Evolutionary conservation across 805 yeast genomes (phyloP).

Genomic region (Zygosaccharomyces kombuchaensis): DNA sequence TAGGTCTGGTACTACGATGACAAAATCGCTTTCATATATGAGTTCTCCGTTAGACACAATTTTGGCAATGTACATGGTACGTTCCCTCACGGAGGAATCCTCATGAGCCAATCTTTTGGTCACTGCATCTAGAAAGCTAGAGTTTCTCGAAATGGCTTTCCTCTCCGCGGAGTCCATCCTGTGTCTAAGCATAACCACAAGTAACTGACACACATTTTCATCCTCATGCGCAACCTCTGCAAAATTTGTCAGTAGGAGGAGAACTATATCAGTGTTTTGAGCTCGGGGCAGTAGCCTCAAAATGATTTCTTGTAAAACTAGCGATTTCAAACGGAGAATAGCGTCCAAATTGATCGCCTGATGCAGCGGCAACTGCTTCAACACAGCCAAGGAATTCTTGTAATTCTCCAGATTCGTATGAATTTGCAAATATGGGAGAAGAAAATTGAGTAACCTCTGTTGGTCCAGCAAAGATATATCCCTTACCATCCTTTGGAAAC

Average conservation of each 20-base stretch:
- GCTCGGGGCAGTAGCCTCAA: slow-evolving; percentile 13
- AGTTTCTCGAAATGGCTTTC: slow-evolving; percentile 14
- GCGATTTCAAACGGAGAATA: slow-evolving; percentile 16
- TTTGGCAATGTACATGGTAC: slow-evolving; percentile 36
- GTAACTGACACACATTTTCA: slow-evolving; percentile 20
- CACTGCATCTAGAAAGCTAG: slow-evolving; percentile 26
- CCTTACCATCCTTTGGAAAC: slow-evolving; percentile 11
- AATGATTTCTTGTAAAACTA: slow-evolving; percentile 16
- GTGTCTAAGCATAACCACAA: slow-evolving; percentile 15
- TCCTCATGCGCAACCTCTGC: slow-evolving; percentile 18
- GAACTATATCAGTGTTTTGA: neutral
- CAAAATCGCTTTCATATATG: slow-evolving; percentile 29
- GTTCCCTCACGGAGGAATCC: slow-evolving; percentile 24
- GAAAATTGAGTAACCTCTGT: slow-evolving; percentile 14
- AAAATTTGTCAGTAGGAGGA: slow-evolving; percentile 10
- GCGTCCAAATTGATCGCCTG: slow-evolving; percentile 10
- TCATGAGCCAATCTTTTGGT: slow-evolving; percentile 28
- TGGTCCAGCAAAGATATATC: slow-evolving; percentile 15
- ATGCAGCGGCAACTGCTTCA: slow-evolving; percentile 13
- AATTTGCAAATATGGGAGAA: slow-evolving; percentile 23
- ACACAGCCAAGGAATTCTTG: slow-evolving; percentile 9
- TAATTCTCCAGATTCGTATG: slow-evolving; percentile 9
- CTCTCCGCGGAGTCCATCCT: slow-evolving; percentile 10
- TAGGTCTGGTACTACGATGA: slow-evolving; percentile 20
- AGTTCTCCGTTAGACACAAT: slow-evolving; percentile 23